Percentiles rank a stretch among this genome's conserved stretches.
Conservation (phyloP, 1,284 basidiomycete genomes). For the Ceratobasidium sp. region DNA sequence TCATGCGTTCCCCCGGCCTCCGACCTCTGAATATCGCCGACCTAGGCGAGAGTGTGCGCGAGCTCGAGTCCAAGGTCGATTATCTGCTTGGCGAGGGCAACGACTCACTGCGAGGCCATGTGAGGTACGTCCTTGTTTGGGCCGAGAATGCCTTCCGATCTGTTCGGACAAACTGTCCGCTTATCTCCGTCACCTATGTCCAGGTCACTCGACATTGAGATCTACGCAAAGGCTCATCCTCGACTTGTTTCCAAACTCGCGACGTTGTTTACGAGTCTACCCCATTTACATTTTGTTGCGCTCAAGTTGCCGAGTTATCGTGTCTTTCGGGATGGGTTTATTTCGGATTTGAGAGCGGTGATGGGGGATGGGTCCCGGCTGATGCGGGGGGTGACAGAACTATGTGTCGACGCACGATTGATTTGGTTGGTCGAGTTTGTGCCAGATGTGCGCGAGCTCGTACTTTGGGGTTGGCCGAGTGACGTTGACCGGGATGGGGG, state of each 20-base stretch:
- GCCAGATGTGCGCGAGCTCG: neutral
- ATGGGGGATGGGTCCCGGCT: neutral
- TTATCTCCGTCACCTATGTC: neutral
- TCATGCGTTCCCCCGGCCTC: constrained; percentile 12
- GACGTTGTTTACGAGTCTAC: neutral
- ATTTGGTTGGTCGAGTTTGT: constrained; percentile 6
- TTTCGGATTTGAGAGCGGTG: neutral
- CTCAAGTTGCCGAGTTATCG: constrained; percentile 27
- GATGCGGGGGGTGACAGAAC: neutral
- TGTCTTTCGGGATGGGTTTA: constrained; percentile 24
- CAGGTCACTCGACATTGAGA: constrained; percentile 27
- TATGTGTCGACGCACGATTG: constrained; percentile 10
- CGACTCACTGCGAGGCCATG: neutral
- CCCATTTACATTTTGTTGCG: constrained; percentile 4
- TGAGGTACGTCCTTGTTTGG: neutral
- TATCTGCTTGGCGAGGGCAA: neutral
- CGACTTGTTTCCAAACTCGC: constrained; percentile 4
- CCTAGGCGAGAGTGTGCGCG: constrained; percentile 23
- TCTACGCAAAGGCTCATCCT: neutral
- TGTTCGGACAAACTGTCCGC: neutral
- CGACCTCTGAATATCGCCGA: neutral
- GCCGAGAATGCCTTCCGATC: neutral
- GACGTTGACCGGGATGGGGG: constrained; percentile 3
- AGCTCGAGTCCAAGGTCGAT: constrained; percentile 17
- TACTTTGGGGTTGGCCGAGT: constrained; percentile 36